phyloP scores from a whole-genome alignment of 2,329 filamentous ascomycete species.

The Beauveria bassiana region DNA sequence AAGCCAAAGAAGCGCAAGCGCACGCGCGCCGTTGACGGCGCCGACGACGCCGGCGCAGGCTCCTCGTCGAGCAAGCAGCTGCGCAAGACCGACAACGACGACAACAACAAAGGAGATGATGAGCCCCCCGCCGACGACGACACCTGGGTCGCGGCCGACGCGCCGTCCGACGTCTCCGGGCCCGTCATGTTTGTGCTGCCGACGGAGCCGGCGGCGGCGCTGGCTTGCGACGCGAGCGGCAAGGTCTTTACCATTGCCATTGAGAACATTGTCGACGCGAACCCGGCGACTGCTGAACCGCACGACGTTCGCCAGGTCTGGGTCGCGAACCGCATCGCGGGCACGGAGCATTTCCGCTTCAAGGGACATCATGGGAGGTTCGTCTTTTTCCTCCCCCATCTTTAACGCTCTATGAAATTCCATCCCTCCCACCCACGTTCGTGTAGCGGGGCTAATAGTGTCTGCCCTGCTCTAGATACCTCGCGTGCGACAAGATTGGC shows the following conservation, averaged over 20 bases:
- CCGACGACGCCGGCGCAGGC: conserved; percentile 36
- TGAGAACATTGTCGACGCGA: conserved; percentile 81
- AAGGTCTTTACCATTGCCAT: conserved; percentile 75
- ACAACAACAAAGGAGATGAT: conserved; percentile 13
- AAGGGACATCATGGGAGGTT: conserved; percentile 85
- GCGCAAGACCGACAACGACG: conserved; percentile 16
- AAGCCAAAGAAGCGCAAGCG: conserved; percentile 93
- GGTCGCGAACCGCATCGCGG: conserved; percentile 76
- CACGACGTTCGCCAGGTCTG: conserved; percentile 95
- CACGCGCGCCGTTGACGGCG: conserved; percentile 45
- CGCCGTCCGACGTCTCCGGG: conserved; percentile 64
- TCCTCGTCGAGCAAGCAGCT: conserved; percentile 19
- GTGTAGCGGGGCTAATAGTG: too few species aligned
- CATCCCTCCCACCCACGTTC: too few species aligned
- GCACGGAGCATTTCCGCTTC: conserved; percentile 74
- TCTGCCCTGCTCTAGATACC: too few species aligned
- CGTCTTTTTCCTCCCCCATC: not conserved
- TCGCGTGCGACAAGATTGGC: conserved; percentile 79
- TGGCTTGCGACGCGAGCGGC: conserved; percentile 80
- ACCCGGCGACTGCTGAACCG: conserved; percentile 80
- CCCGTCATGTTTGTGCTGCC: conserved; percentile 79
- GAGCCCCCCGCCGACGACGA: conserved; percentile 54
- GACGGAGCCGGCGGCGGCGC: conserved; percentile 61
- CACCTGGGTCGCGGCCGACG: conserved; percentile 84
- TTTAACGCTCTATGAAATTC: too few species aligned